phyloP scores from a whole-genome alignment of 345 rosid species.

The Populus simonii region DNA sequence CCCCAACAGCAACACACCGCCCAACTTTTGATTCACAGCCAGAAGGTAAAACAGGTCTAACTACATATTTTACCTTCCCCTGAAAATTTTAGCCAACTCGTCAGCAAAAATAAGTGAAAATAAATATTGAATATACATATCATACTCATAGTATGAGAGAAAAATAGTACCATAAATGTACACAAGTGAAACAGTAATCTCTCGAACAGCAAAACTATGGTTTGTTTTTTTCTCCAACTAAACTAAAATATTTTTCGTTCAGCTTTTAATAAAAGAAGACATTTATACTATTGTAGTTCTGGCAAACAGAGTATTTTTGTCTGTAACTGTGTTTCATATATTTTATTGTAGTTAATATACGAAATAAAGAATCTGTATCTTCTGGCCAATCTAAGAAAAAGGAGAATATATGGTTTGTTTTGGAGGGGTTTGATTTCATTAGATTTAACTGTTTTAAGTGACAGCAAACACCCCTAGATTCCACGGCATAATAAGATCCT shows the following conservation, averaged over 20 bases:
- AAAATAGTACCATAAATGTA: background rate
- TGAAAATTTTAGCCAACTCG: constrained; percentile 31
- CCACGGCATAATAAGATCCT: background rate
- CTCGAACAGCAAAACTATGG: too few species aligned
- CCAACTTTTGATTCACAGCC: constrained; percentile 77
- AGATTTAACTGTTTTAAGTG: background rate
- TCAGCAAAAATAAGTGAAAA: constrained; percentile 18
- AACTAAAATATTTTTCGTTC: too few species aligned
- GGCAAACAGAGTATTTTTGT: too few species aligned
- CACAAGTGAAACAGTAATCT: too few species aligned
- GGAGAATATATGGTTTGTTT: too few species aligned
- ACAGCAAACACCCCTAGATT: background rate
- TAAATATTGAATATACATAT: background rate
- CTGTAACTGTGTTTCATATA: too few species aligned
- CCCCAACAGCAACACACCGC: constrained; percentile 81
- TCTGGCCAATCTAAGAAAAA: too few species aligned
- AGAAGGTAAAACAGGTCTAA: constrained; percentile 85
- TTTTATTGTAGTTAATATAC: too few species aligned
- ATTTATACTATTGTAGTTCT: too few species aligned
- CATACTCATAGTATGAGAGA: background rate
- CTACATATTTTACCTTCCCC: constrained; percentile 85
- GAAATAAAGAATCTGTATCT: too few species aligned
- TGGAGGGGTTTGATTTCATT: background rate
- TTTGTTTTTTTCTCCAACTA: too few species aligned
- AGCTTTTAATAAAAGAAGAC: too few species aligned